A percentile compares a stretch with the other conserved stretches of the same genome.
Evolutionary conservation across 768 basidiomycete genomes (phyloP).

Genomic region (Suillus sp.): DNA sequence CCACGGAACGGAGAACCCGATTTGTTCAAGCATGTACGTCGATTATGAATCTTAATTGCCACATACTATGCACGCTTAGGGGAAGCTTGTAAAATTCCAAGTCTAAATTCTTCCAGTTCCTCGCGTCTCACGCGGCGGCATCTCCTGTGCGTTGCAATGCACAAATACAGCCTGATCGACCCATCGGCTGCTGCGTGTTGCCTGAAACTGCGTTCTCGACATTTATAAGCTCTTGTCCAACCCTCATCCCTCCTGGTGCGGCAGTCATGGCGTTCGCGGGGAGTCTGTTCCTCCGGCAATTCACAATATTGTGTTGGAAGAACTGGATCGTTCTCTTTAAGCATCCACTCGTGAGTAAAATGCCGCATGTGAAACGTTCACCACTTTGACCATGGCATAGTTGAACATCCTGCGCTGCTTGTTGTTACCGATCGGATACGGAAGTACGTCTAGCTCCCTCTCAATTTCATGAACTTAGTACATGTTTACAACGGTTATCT

Average conservation of each 20-base stretch:
- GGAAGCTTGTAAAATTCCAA: not conserved
- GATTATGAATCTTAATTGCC: not conserved
- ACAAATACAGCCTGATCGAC: not conserved
- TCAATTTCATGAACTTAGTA: not conserved
- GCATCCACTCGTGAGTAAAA: slow-evolving; percentile 57
- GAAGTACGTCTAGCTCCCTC: slow-evolving; percentile 27
- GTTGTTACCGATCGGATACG: slow-evolving; percentile 64
- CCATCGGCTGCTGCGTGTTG: not conserved
- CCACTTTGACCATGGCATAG: slow-evolving; percentile 33
- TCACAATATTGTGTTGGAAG: slow-evolving; percentile 64
- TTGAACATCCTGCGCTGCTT: slow-evolving; percentile 64
- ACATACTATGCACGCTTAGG: not conserved
- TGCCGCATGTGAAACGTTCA: not conserved
- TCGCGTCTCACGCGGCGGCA: not conserved
- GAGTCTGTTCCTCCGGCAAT: slow-evolving; percentile 60
- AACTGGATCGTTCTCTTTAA: slow-evolving; percentile 74
- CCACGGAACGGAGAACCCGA: not conserved
- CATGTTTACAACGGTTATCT: slow-evolving; percentile 1
- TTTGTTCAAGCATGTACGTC: not conserved
- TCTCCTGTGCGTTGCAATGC: not conserved
- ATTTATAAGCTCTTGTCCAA: not conserved
- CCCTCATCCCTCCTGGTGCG: not conserved
- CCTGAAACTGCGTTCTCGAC: not conserved
- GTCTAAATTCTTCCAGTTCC: not conserved
- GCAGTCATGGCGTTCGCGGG: slow-evolving; percentile 7